A percentile compares a stretch with the other conserved stretches of the same genome.
These are phyloP conservation scores for Ogataea trehalophila DNA, from an alignment of 805 yeast genomes.

Conservation along the genomic window DNA sequence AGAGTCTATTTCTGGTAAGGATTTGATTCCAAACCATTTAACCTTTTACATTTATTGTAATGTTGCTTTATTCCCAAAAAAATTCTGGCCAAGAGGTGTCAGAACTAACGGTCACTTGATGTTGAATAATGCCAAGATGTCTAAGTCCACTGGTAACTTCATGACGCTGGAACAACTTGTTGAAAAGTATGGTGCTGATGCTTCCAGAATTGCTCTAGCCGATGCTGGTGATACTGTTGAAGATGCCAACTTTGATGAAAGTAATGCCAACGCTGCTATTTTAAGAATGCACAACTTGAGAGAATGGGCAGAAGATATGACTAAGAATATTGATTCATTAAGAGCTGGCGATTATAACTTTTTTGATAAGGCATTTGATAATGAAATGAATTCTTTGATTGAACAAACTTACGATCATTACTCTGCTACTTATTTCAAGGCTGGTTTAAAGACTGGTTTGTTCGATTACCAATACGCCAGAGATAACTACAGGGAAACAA, in stretches of 20 bases:
- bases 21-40: conserved; percentile 93
- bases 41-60: conserved; percentile 93
- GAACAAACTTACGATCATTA: conserved; percentile 71
- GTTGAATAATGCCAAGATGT: conserved; percentile 96
- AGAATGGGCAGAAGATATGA: conserved; percentile 89
- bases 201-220: conserved; percentile 93
- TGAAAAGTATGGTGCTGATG: conserved; percentile 94
- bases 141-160: conserved; percentile 96
- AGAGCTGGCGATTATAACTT: conserved; percentile 59
- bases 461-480: conserved; percentile 94
- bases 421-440: conserved; percentile 71
- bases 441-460: conserved; percentile 84
- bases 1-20: conserved; percentile 89
- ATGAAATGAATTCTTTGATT: conserved; percentile 83
- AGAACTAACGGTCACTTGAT: conserved; percentile 94
- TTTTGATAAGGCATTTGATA: conserved; percentile 86
- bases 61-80: conserved; percentile 87
- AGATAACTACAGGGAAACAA: conserved; percentile 90
- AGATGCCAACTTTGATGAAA: conserved; percentile 96
- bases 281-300: conserved; percentile 85
- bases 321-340: conserved; percentile 45
- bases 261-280: conserved; percentile 95
- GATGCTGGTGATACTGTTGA: conserved; percentile 98
- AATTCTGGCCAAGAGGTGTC: conserved; percentile 90
- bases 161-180: conserved; percentile 82